Percentiles rank a stretch among this genome's conserved stretches.
Evolutionary conservation across 2,329 filamentous ascomycete species (phyloP).

Genomic region (Penicillium sp.): DNA sequence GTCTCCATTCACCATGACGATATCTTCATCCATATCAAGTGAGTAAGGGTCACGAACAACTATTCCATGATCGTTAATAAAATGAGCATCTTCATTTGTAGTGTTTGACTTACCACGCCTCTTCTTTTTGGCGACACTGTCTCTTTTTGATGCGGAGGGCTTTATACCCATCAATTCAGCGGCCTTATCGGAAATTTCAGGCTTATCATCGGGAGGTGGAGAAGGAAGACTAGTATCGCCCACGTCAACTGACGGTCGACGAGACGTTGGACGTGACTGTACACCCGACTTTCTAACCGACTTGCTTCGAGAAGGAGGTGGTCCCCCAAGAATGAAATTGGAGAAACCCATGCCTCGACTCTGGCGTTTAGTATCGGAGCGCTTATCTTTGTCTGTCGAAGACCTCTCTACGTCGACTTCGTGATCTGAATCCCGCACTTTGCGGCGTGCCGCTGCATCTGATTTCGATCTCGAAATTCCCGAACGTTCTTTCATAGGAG

Average conservation of each 20-base stretch:
- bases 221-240: constrained; percentile 61
- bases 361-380: constrained; percentile 51
- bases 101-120: constrained; percentile 37
- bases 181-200: constrained; percentile 68
- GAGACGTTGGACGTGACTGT: constrained; percentile 54
- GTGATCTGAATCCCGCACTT: constrained; percentile 57
- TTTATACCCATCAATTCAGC: constrained; percentile 68
- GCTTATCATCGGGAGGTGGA: constrained; percentile 66
- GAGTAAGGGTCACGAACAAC: constrained; percentile 56
- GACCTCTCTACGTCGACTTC: constrained; percentile 48
- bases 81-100: constrained; percentile 1
- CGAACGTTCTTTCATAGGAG: constrained; percentile 39
- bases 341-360: constrained; percentile 57
- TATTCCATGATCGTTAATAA: constrained; percentile 13
- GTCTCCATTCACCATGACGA: constrained; percentile 55
- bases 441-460: constrained; percentile 52
- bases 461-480: constrained; percentile 55
- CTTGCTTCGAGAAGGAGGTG: constrained; percentile 57
- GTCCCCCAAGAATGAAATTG: constrained; percentile 64
- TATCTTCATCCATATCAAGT: constrained; percentile 58
- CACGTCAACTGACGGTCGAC: constrained; percentile 66
- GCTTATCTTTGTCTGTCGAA: constrained; percentile 67
- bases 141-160: constrained; percentile 41
- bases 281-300: constrained; percentile 61
- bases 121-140: constrained; percentile 50